A percentile compares a stretch with the other conserved stretches of the same genome.
Evolutionary conservation across 2,329 filamentous ascomycete genomes (phyloP).

Genomic region (Myriosclerotinia scirpicola): DNA sequence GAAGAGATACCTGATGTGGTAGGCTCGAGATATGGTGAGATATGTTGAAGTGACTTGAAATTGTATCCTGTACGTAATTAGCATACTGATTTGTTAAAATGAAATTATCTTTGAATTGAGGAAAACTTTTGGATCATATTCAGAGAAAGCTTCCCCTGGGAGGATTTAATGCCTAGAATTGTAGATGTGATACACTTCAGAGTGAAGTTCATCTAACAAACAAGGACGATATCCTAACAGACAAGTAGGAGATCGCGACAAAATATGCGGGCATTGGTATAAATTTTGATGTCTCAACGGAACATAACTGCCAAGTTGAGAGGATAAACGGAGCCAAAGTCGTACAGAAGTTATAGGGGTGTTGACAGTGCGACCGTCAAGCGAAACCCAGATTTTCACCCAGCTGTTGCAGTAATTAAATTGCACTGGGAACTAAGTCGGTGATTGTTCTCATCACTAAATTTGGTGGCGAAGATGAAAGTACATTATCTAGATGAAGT

Average conservation of each 20-base stretch:
- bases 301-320: background rate
- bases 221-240: too few species aligned
- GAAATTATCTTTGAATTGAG: too few species aligned
- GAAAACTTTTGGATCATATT: too few species aligned
- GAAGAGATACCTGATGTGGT: conserved; percentile 65
- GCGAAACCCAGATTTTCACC: background rate
- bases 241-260: too few species aligned
- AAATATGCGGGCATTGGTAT: too few species aligned
- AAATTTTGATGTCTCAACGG: too few species aligned
- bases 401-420: background rate
- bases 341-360: background rate
- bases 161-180: too few species aligned
- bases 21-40: conserved; percentile 67
- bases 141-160: too few species aligned
- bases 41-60: conserved; percentile 67
- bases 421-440: background rate
- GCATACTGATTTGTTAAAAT: too few species aligned
- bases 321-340: background rate
- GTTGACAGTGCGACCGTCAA: conserved; percentile 20
- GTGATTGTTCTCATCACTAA: too few species aligned
- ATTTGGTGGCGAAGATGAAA: background rate
- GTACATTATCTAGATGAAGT: background rate
- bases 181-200: too few species aligned
- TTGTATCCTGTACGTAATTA: conserved; percentile 58
- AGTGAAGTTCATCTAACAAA: too few species aligned